Evolutionary conservation across 345 rosid genomes (phyloP), one percentile per base, ranked within the genome.

Genomic region (Acer saccharum): DNA sequence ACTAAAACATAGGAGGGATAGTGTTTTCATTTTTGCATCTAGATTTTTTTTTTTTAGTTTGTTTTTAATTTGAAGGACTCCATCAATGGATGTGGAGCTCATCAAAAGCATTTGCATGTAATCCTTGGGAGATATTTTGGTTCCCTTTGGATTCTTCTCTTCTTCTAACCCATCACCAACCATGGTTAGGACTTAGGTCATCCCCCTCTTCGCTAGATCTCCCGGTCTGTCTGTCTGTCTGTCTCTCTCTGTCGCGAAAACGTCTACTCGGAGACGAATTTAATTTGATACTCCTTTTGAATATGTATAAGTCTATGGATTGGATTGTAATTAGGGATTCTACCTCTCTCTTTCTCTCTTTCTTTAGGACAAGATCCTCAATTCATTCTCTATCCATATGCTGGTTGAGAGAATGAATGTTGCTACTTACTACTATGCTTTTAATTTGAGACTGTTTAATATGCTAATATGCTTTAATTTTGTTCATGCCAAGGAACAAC

Each of bases 111-210:
- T 88, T 75, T 94, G 92, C 94, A 90, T 90, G 82, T 66, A 89
- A 85, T 91, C 90, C 84, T 70, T 23, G 94, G 98, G 97, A 92
- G 76, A 91, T 94, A 92, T 94, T 92, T 94, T 82, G 93, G 84
- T 89, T 91, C 91, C 94, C 90, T 81, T 60, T 79, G 86, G 92
- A 89, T 90, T 90, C 87, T 86, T 86, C 88, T 83, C 76, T 81
- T 80, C 87, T 85, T 74, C 81, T 83, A 65, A 43, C 61, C 66
- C 72, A 39, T 62, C 86, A 80, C 79, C 95, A 83, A 88, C 98
- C 97, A 94, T 92, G 98, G 98, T 94, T 94, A 92, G 94, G 95
- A 88, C 94, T 78, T 86, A 83, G 94, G 91, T 86, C 83, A 65
- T 78, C 78, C 66, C 81, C 79, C 35, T 46, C 75, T 35, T 4